Evolutionary conservation across 2,329 filamentous ascomycete genomes (phyloP), one percentile per base, ranked within the genome.

Genomic region (Myriosclerotinia scirpicola): DNA sequence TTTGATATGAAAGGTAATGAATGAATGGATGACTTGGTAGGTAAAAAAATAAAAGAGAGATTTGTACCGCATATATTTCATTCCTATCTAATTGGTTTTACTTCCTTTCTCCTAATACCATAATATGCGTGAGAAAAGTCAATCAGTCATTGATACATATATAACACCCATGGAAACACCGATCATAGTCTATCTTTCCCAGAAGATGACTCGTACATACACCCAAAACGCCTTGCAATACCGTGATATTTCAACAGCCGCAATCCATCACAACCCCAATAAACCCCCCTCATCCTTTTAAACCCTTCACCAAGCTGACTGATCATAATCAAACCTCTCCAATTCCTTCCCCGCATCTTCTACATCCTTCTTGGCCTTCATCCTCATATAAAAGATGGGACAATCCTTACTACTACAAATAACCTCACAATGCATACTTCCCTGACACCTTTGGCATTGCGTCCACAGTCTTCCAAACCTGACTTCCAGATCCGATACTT

Each of bases 301-400:
- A 34, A 34, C 30, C 30, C 30, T 34, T 34, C 61, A 77, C 76
- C 76, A 77, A 68, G 91, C 85, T 66, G 90, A 89, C 74, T 87
- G 86, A 79, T 97, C 93, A 70, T 88, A 85, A 80, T 99, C 95
- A 79, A 99, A 99, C 73, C 95, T 83, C 73, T 85, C 85, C 74
- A 99, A 79, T 78, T 99, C 95, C 80, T 92, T 96, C 67, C 93
- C 92, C 1, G 89, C 90, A 80, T 99, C 95, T 78, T 98, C 94
- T 50, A 98, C 88, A 77, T 99, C 95, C 83, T 99, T 99, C 85
- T 97, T 96, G 42, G 94, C 94, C 84, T 99, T 99, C 95, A 99
- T 99, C 5, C 95, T 88, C 95, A 99, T 99, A 79, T 99, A 99
- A 79, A 99, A 99, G 75, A 99, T 99, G 0, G 95, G 95, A 77